Evolutionary conservation across 345 rosid genomes (phyloP), one percentile per base, ranked within the genome.

Genomic region (Eucalyptus albens): DNA sequence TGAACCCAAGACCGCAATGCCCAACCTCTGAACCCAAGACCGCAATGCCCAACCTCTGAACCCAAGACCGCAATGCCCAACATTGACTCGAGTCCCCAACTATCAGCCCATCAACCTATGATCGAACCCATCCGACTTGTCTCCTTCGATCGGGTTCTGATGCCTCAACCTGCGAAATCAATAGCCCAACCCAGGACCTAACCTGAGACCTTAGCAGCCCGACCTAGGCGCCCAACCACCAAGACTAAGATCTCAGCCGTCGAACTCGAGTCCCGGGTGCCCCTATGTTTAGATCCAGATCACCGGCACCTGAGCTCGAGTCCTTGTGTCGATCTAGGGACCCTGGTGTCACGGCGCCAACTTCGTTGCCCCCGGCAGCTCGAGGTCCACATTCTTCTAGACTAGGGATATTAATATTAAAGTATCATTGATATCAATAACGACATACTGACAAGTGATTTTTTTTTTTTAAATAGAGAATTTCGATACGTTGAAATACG

Each of bases 371-470:
- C 37, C 3, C 2, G 3, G 11, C 37, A n/a, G 10, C 77, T n/a
- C 5, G 14, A 21, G 24, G 24, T 22, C 81, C 44, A 11, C 44
- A 33, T 17, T 21, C 81, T 33, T 69, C 15, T 21, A 37, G 45
- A 19, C 27, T 21, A 11, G 27, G 83, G 45, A 19, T 11, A 19
- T 37, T 10, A 37, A 6, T 77, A 77, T 77, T 53, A 40, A 40
- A 40, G 37, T 22, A 37, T 10, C 24, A 44, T 77, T 11, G 12
- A 21, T 2, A 6, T 6, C 9, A 0, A 44, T 8, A 19, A 0
- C 1, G 5, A 21, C 59, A 53, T 8, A 10, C 2, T 19, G 1
- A 53, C 11, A 53, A 0, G 5, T 16, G 21, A 0, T 53, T 8
- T 19, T 51, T 51, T 16, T 50, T 15, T 1, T 16, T n/a, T n/a